Evolutionary conservation across 495 filamentous ascomycete species (phyloP).

Genomic region (Podospora anserina): DNA sequence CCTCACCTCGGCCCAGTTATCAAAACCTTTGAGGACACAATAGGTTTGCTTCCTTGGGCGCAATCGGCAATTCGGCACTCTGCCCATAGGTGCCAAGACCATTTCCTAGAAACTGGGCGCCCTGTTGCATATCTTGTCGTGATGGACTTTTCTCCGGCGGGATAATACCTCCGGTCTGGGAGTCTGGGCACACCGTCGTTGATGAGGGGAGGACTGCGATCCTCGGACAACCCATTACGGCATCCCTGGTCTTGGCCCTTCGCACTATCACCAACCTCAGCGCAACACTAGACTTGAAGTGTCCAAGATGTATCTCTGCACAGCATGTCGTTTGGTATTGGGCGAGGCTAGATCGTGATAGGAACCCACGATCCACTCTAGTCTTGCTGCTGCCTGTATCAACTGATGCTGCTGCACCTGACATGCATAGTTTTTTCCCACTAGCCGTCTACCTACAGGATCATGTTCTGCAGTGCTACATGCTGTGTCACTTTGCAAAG

Average conservation of each 20-base stretch:
- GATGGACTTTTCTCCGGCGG: background rate
- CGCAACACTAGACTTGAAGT: background rate
- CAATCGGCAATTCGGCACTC: background rate
- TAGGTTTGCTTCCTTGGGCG: background rate
- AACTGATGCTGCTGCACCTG: too few relatives aligned
- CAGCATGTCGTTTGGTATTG: background rate
- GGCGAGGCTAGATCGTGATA: too few relatives aligned
- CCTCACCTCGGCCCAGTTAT: too few relatives aligned
- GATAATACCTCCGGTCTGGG: background rate
- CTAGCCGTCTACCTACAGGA: too few relatives aligned
- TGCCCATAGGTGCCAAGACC: background rate
- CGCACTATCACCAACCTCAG: background rate
- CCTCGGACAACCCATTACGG: background rate
- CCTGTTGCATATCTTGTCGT: background rate
- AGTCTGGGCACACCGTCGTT: background rate
- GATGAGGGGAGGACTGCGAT: background rate
- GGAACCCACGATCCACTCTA: too few relatives aligned
- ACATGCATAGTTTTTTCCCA: too few relatives aligned
- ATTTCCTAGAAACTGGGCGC: background rate
- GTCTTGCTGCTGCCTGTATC: too few relatives aligned
- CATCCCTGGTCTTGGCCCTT: background rate
- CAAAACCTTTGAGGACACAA: too few relatives aligned
- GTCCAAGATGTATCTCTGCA: background rate
- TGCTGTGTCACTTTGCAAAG: background rate
- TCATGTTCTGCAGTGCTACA: too few relatives aligned